Evolutionary conservation across 2,329 filamentous ascomycete species (phyloP).

Genomic region (Fusarium sp.): DNA sequence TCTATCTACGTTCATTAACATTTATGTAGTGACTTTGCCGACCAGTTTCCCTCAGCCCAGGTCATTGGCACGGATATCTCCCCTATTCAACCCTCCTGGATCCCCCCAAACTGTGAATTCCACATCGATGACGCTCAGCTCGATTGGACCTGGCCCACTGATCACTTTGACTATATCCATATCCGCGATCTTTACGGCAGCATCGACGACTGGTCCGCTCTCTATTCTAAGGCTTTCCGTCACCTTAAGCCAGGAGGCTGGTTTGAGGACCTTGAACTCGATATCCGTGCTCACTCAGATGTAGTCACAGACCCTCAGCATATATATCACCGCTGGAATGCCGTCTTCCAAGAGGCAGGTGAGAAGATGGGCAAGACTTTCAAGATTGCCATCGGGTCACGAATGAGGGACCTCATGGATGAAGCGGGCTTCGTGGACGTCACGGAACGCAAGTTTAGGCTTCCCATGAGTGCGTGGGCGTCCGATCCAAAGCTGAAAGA

Average conservation of each 20-base stretch:
- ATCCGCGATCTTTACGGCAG: slow-evolving; percentile 30
- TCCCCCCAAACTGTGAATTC: neutral
- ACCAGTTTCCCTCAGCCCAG: slow-evolving; percentile 25
- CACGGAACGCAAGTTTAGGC: slow-evolving; percentile 26
- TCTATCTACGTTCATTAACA: neutral
- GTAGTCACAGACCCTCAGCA: slow-evolving; percentile 24
- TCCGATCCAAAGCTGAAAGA: slow-evolving; percentile 27
- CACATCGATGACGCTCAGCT: neutral
- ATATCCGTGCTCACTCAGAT: slow-evolving; percentile 27
- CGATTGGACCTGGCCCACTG: slow-evolving; percentile 25
- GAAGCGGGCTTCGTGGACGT: slow-evolving; percentile 22
- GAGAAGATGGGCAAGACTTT: slow-evolving; percentile 31
- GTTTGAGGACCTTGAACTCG: slow-evolving; percentile 29
- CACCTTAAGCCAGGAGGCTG: slow-evolving; percentile 28
- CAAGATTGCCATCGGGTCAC: slow-evolving; percentile 30
- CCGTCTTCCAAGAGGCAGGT: slow-evolving; percentile 27
- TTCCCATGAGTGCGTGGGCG: slow-evolving; percentile 25
- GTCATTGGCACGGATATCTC: slow-evolving; percentile 27
- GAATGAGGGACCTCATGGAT: slow-evolving; percentile 26
- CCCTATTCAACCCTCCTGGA: neutral
- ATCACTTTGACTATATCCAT: slow-evolving; percentile 32
- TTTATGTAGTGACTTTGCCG: slow-evolving; percentile 19
- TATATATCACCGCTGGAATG: slow-evolving; percentile 27
- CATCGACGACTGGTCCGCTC: slow-evolving; percentile 23
- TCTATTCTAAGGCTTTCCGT: slow-evolving; percentile 14